Evolutionary conservation across 2,329 filamentous ascomycete genomes (phyloP).

Genomic region (Pseudocercospora fijiensis): DNA sequence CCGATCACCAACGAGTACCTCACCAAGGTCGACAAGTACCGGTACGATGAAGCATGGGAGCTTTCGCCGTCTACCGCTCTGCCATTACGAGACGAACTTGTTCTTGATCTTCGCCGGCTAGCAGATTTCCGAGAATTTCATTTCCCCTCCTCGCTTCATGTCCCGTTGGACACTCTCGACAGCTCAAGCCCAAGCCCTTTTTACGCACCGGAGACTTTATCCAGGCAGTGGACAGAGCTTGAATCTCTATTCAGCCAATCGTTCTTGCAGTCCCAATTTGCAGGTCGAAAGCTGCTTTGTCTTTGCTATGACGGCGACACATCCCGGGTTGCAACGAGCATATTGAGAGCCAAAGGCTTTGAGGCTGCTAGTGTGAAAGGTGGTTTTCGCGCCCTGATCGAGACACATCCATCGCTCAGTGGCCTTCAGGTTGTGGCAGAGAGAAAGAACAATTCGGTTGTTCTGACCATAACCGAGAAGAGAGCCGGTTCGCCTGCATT

Average conservation of each 20-base stretch:
- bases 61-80: conserved; percentile 43
- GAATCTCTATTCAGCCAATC: conserved; percentile 43
- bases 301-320: conserved; percentile 58
- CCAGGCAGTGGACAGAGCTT: conserved; percentile 50
- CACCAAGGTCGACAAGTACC: conserved; percentile 52
- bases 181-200: conserved; percentile 48
- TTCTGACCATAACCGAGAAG: background rate
- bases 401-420: background rate
- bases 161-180: conserved; percentile 42
- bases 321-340: conserved; percentile 55
- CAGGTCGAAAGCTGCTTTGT: conserved; percentile 45
- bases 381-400: conserved; percentile 9
- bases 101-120: conserved; percentile 29
- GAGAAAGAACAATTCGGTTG: background rate
- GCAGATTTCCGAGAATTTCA: conserved; percentile 7
- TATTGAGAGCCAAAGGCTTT: conserved; percentile 52
- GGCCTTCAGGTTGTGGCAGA: background rate
- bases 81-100: conserved; percentile 20
- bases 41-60: conserved; percentile 59
- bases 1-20: conserved; percentile 51
- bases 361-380: conserved; percentile 19
- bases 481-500: background rate
- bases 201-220: conserved; percentile 45
- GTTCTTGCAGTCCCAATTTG: conserved; percentile 28
- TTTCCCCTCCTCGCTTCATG: conserved; percentile 11